Evolutionary conservation across 441 rosid species (phyloP).

Genomic region (Arabidopsis lyrata): DNA sequence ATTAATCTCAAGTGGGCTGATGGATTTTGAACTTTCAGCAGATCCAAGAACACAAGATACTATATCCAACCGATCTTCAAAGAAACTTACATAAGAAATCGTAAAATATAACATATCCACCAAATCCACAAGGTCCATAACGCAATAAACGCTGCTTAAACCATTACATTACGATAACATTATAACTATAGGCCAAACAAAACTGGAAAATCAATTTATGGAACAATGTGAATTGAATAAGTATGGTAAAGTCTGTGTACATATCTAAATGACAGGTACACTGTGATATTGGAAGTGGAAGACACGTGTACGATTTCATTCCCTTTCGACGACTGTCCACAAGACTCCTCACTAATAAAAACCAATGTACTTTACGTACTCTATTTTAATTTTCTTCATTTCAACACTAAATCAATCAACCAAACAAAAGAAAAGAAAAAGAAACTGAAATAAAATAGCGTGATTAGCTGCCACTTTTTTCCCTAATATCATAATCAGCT

Average conservation of each 20-base stretch:
- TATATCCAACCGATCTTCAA: conserved; percentile 15
- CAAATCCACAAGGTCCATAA: neutral
- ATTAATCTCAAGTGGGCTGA: conserved; percentile 27
- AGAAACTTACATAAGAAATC: conserved; percentile 3
- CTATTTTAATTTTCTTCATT: neutral
- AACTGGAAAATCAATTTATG: neutral
- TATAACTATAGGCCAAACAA: too few relatives aligned
- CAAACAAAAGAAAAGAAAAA: neutral
- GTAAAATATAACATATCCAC: neutral
- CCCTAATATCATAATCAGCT: conserved; percentile 31
- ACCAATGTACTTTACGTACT: conserved; percentile 39
- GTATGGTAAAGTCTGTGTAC: conserved; percentile 21
- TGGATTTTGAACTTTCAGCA: conserved; percentile 33
- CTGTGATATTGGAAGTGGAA: conserved; percentile 38
- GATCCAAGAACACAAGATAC: conserved; percentile 39
- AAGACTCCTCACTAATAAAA: conserved; percentile 9
- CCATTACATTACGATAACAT: too few relatives aligned
- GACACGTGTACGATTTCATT: conserved; percentile 44
- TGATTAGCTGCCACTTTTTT: conserved; percentile 44
- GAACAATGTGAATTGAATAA: conserved; percentile 23
- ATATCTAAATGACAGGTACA: conserved; percentile 34
- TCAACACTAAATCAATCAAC: conserved; percentile 3
- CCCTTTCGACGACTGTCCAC: conserved; percentile 33
- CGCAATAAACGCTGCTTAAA: neutral
- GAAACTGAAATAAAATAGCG: conserved; percentile 22